Base-by-base conservation (phyloP, 2,329 filamentous ascomycete species). In the Penicillium sp. region DNA sequence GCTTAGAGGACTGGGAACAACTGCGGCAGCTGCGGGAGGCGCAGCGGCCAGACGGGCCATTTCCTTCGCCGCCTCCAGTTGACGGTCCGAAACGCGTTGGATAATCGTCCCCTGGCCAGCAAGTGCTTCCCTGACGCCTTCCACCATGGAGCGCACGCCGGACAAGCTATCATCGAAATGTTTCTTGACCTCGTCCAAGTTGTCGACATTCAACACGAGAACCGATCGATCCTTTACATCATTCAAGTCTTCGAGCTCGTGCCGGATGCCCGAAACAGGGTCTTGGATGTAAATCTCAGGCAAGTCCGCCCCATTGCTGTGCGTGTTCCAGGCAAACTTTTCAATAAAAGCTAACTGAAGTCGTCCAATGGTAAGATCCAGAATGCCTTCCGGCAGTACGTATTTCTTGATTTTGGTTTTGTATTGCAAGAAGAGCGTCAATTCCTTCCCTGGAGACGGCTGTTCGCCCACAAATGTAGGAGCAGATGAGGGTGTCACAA, bases 251-350 rank as follows among this genome's bases (percentile, higher is more conserved):
- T 98, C 93, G 23, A 98, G 75, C 72, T 98, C 93, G 68, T 98
- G 92, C 13, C 93, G 86, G n/a, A 98, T 88, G 0, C 93, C 93
- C 7, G 93, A 97, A 2, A 96, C 81, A 0, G 91, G 87, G 67
- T 98, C 93, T 68, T 98, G 93, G 13, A 98, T 93, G 68, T 98
- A 96, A 13, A 98, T 97, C 62, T 98, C 93, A 0, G 93, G 93
- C 40, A 98, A 74, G 66, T 98, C 93, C 12, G 84, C 82, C 6
- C 93, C 93, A 62, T 96, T 95, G 53, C 89, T 87, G 61, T 97
- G 91, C 0, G 92, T 96, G 62, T 95, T 97, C 91, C 95, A 98
- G 0, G 92, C 93, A 66, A 98, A 98, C 67, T 96, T 98, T 60
- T 98, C 93, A 60, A 98, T 98, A 62, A 98, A 98, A 0, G 93